A percentile compares a stretch with the other conserved stretches of the same genome.
Evolutionary conservation across 345 rosid species (phyloP).

Genomic region (Durio zibethinus): DNA sequence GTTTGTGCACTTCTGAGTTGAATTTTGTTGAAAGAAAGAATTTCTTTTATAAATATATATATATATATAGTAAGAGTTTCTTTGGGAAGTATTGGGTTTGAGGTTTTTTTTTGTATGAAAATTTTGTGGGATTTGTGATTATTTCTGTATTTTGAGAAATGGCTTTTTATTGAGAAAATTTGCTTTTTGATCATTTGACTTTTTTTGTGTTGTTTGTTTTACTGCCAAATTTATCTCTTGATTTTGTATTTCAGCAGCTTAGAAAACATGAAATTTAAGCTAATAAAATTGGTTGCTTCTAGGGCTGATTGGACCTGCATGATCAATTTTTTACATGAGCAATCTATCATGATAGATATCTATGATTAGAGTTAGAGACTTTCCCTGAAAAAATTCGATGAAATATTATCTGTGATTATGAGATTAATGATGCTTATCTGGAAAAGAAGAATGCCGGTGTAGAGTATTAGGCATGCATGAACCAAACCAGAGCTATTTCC

Average conservation of each 20-base stretch:
- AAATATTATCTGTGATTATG: not conserved
- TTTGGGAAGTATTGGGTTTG: not conserved
- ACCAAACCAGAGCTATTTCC: not conserved
- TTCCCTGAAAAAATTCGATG: not conserved
- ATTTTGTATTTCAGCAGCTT: not conserved
- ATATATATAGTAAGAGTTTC: too few species aligned
- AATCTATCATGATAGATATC: not conserved
- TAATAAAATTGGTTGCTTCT: constrained; percentile 2
- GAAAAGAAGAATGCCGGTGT: not conserved
- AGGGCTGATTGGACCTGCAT: not conserved
- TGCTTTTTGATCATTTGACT: not conserved
- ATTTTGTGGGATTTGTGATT: not conserved
- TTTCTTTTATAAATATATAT: too few species aligned
- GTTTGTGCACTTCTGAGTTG: constrained; percentile 2
- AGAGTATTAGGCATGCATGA: not conserved
- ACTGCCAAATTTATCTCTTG: not conserved
- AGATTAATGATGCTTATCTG: not conserved
- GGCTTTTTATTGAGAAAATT: not conserved
- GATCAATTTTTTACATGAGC: not conserved
- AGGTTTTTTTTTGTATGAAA: not conserved
- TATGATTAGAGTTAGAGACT: not conserved
- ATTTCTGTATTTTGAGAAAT: not conserved
- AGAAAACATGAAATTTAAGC: not conserved
- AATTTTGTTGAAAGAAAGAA: constrained; percentile 5
- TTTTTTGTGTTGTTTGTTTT: not conserved